A percentile compares a stretch with the other conserved stretches of the same genome.
Conservation (phyloP, 176 grass and related monocot species). For the Eleusine coracana region DNA sequence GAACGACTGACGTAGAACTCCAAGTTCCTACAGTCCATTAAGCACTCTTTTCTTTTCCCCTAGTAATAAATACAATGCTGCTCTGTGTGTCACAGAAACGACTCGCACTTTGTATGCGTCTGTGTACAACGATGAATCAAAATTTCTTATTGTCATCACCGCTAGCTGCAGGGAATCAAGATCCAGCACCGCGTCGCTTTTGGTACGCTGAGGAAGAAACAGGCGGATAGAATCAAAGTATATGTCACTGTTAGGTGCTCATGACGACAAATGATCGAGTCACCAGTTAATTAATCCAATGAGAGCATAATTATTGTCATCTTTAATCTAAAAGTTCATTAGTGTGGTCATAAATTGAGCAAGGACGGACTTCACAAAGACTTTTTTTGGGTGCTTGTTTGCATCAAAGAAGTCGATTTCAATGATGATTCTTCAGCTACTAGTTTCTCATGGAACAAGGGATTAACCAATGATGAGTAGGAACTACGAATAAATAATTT, state of each 20-base stretch:
- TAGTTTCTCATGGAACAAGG: no score
- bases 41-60: not conserved
- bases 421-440: not conserved
- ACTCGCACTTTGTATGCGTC: not conserved
- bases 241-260: slow-evolving; percentile 10
- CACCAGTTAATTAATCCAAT: not conserved
- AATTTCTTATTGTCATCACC: no score
- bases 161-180: not conserved
- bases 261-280: not conserved
- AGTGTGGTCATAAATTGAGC: not conserved
- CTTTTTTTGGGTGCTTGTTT: not conserved
- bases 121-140: no score
- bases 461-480: not conserved
- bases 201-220: not conserved
- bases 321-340: not conserved
- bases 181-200: not conserved
- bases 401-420: not conserved
- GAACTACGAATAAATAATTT: no score
- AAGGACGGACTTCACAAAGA: not conserved
- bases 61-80: not conserved
- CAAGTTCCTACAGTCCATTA: slow-evolving; percentile 4
- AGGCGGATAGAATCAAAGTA: slow-evolving; percentile 18
- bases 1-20: slow-evolving; percentile 18
- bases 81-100: slow-evolving; percentile 24
- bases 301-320: not conserved